A percentile compares a stretch with the other conserved stretches of the same genome.
Conservation (phyloP, 2,329 filamentous ascomycete genomes). For the Colletotrichum melonis region DNA sequence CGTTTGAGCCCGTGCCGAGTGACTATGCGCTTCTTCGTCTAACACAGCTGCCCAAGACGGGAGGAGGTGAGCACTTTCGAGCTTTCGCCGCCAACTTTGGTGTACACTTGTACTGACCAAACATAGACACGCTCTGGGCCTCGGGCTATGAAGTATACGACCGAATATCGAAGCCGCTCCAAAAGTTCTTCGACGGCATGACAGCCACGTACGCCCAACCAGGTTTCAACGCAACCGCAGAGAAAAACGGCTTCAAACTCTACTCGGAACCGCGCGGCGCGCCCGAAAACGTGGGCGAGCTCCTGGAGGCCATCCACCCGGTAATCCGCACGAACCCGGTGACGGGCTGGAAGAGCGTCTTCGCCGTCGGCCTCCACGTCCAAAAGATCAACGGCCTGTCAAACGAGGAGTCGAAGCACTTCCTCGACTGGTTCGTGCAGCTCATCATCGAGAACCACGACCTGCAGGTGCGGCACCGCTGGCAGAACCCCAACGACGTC, state of each 20-base stretch:
- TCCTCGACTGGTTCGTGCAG: conserved; percentile 64
- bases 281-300: conserved; percentile 60
- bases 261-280: conserved; percentile 59
- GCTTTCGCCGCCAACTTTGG: fast-evolving
- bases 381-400: conserved; percentile 62
- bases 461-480: conserved; percentile 61
- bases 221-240: conserved; percentile 60
- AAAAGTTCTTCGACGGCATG: conserved; percentile 67
- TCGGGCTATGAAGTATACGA: conserved; percentile 69
- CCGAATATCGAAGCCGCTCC: conserved; percentile 66
- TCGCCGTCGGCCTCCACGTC: conserved; percentile 63
- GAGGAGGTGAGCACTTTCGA: conserved; percentile 54
- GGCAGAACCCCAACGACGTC: conserved; percentile 57
- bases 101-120: background rate
- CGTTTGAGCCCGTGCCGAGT: conserved; percentile 71
- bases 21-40: conserved; percentile 72
- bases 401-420: conserved; percentile 56
- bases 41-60: conserved; percentile 63
- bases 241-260: conserved; percentile 55
- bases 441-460: conserved; percentile 67
- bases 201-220: conserved; percentile 66
- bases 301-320: conserved; percentile 63
- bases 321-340: conserved; percentile 69
- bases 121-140: conserved; percentile 70
- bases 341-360: conserved; percentile 67